Evolutionary conservation across 176 grass and related monocot species (phyloP).

Genomic region (Cenchrus fungigraminus): DNA sequence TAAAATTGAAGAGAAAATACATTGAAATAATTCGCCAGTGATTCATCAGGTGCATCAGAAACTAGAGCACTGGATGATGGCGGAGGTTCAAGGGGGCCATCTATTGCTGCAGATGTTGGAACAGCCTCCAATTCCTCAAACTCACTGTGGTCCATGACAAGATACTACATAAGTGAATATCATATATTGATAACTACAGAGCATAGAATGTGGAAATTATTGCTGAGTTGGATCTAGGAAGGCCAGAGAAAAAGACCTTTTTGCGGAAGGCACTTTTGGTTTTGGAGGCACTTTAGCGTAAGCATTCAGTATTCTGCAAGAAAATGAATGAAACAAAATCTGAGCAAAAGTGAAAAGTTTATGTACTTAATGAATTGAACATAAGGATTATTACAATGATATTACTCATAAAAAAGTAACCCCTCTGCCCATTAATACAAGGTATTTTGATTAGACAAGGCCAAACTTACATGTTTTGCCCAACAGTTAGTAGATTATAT

Average conservation of each 20-base stretch:
- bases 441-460: background rate
- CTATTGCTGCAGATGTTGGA: conserved; percentile 70
- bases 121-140: conserved; percentile 85
- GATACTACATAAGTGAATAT: background rate
- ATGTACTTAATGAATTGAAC: background rate
- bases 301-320: conserved; percentile 85
- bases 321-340: conserved; percentile 34
- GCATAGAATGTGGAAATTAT: background rate
- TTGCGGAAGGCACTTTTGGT: conserved; percentile 65
- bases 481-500: background rate
- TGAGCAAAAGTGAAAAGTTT: background rate
- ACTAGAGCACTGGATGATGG: conserved; percentile 41
- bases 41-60: conserved; percentile 63
- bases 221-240: background rate
- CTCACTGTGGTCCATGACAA: conserved; percentile 51
- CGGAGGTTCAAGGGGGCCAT: conserved; percentile 70
- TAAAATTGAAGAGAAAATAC: conserved; percentile 45
- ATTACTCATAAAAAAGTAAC: background rate
- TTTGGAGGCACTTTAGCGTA: conserved; percentile 87
- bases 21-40: conserved; percentile 59
- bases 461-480: background rate
- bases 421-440: background rate
- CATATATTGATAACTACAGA: conserved; percentile 10
- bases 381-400: background rate
- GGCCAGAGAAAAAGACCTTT: conserved; percentile 59